These are phyloP conservation scores for Polygonum aviculare DNA, from an alignment of 148 eudicot species.

Conservation along the genomic window DNA sequence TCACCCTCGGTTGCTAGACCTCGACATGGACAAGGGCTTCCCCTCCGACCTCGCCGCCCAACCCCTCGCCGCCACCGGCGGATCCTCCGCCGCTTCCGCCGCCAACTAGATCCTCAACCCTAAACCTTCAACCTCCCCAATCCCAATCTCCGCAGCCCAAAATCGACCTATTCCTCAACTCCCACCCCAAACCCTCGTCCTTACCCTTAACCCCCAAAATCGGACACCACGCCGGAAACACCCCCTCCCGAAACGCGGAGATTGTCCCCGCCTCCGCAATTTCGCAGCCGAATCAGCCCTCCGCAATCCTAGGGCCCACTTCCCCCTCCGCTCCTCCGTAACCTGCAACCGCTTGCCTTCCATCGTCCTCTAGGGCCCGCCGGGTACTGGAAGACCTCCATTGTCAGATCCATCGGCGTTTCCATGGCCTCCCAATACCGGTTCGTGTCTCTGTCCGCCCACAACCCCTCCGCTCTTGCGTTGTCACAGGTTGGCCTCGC, in stretches of 20 bases:
- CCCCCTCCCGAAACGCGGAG: conserved; percentile 23
- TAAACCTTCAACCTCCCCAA: background rate
- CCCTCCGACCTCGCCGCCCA: conserved; percentile 36
- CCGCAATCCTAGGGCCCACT: conserved; percentile 39
- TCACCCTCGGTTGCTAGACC: too few relatives aligned
- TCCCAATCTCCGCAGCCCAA: conserved; percentile 20
- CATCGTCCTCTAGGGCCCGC: conserved; percentile 81
- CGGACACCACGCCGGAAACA: conserved; percentile 11
- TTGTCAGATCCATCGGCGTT: conserved; percentile 53
- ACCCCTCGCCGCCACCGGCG: conserved; percentile 57
- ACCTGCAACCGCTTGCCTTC: conserved; percentile 54
- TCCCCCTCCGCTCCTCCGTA: conserved; percentile 49
- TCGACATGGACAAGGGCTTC: conserved; percentile 54
- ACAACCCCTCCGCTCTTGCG: too few relatives aligned
- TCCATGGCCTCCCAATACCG: conserved; percentile 25
- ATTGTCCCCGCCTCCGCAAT: conserved; percentile 6
- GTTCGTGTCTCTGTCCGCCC: conserved; percentile 60
- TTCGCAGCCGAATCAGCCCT: conserved; percentile 26
- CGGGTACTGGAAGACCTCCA: conserved; percentile 97
- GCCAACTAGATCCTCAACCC: conserved; percentile 60
- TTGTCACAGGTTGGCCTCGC: too few relatives aligned
- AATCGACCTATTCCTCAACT: conserved; percentile 24
- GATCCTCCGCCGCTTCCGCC: conserved; percentile 38
- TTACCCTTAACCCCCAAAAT: conserved; percentile 12
- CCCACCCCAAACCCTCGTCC: conserved; percentile 23